Conservation (phyloP, 805 yeast genomes). For the Metschnikowia aberdeeniae region DNA sequence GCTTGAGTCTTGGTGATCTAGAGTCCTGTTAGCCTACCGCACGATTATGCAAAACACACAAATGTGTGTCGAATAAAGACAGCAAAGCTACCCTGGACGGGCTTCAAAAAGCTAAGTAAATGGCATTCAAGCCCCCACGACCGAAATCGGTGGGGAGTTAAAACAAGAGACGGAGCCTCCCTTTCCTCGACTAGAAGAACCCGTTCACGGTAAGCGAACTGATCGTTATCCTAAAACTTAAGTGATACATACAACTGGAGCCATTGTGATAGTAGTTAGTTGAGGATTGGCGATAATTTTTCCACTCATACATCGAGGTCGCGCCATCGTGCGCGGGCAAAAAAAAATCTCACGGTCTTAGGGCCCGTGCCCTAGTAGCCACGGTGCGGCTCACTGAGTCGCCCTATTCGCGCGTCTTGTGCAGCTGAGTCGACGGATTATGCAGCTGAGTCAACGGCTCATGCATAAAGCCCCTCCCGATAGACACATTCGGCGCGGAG, state of each 20-base stretch:
- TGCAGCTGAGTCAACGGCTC: constrained; percentile 2
- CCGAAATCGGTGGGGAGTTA: background rate
- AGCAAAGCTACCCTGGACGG: constrained; percentile 48
- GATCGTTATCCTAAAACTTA: constrained; percentile 19
- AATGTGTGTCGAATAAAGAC: constrained; percentile 31
- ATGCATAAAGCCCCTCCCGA: background rate
- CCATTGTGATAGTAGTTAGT: constrained; percentile 49
- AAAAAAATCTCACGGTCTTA: background rate
- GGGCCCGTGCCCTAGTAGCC: constrained; percentile 11
- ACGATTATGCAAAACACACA: constrained; percentile 31
- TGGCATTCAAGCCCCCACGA: constrained; percentile 1
- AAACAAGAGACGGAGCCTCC: background rate
- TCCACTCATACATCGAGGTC: background rate
- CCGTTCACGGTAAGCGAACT: constrained; percentile 38
- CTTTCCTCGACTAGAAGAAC: constrained; percentile 14
- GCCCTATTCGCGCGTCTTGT: background rate
- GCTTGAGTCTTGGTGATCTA: constrained; percentile 74
- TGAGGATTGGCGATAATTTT: constrained; percentile 4
- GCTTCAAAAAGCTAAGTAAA: constrained; percentile 22
- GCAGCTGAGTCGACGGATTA: background rate
- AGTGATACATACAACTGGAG: constrained; percentile 81
- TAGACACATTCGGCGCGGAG: background rate
- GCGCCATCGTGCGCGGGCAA: constrained; percentile 7
- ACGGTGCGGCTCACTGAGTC: background rate
- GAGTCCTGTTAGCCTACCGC: constrained; percentile 71